A percentile compares a stretch with the other conserved stretches of the same genome.
Evolutionary conservation across 768 basidiomycete species (phyloP).

Genomic region (Lyophyllum semitale): DNA sequence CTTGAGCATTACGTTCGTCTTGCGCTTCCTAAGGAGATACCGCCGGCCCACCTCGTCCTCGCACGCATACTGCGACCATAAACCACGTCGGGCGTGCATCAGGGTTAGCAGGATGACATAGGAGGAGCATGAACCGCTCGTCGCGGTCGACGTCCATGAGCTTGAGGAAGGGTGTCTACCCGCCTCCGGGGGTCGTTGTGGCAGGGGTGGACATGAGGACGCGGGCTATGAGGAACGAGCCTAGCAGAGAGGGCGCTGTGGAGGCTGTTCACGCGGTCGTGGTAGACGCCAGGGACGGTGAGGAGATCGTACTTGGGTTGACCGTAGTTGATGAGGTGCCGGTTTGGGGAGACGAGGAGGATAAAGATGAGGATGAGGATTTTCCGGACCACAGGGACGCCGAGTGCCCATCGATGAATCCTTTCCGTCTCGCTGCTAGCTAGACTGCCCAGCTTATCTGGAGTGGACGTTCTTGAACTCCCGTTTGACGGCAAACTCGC

Average conservation of each 20-base stretch:
- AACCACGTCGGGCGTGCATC: constrained; percentile 40
- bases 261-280: constrained; percentile 14
- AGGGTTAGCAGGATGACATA: constrained; percentile 56
- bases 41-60: constrained; percentile 60
- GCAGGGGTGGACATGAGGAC: constrained; percentile 5
- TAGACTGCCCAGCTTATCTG: constrained; percentile 7
- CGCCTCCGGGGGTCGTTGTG: constrained; percentile 45
- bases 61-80: constrained; percentile 72
- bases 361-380: constrained; percentile 17
- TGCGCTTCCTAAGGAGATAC: constrained; percentile 71
- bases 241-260: constrained; percentile 7
- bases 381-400: constrained; percentile 12
- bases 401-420: constrained; percentile 12
- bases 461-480: constrained; percentile 16
- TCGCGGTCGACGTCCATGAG: constrained; percentile 63
- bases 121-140: constrained; percentile 45
- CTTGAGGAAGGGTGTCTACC: constrained; percentile 58
- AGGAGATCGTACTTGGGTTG: constrained; percentile 3
- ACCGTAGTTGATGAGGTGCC: constrained; percentile 8
- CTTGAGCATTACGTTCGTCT: constrained; percentile 79
- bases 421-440: constrained; percentile 8
- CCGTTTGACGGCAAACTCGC: constrained; percentile 59
- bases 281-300: constrained; percentile 10
- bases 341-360: constrained; percentile 13
- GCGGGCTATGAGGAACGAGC: not conserved